These are phyloP conservation scores for Trichoderma harzianum DNA, from an alignment of 2,329 filamentous ascomycete genomes.

Conservation along the genomic window DNA sequence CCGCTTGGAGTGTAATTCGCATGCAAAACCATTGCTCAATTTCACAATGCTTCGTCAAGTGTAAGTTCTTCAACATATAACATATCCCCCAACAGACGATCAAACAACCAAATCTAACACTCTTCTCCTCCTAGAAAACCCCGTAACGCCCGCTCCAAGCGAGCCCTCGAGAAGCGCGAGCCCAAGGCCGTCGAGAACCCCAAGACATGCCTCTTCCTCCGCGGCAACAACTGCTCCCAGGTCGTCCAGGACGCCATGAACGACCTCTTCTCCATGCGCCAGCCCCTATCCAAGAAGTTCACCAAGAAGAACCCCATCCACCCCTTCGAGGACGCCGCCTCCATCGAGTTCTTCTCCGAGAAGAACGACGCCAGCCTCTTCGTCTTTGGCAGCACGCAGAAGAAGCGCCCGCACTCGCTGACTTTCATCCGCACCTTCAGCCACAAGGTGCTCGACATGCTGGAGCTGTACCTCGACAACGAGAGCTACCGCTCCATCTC, in stretches of 20 bases:
- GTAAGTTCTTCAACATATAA: constrained; percentile 31
- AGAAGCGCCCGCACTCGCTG: constrained; percentile 91
- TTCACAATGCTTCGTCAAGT: constrained; percentile 48
- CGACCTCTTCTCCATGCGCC: constrained; percentile 81
- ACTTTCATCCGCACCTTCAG: constrained; percentile 81
- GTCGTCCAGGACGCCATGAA: constrained; percentile 78
- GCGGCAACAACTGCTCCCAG: constrained; percentile 80
- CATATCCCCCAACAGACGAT: background rate
- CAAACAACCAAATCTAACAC: background rate
- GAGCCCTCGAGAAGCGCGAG: constrained; percentile 88
- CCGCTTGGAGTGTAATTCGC: background rate
- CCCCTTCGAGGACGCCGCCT: constrained; percentile 86
- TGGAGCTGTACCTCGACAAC: constrained; percentile 80
- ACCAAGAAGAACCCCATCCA: constrained; percentile 96
- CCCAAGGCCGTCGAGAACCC: constrained; percentile 87
- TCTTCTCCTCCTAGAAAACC: constrained; percentile 46
- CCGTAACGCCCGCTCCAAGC: constrained; percentile 81
- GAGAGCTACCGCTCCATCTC: constrained; percentile 65
- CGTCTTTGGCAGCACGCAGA: constrained; percentile 79
- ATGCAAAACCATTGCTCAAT: constrained; percentile 17
- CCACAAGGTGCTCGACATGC: constrained; percentile 89
- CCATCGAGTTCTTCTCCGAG: constrained; percentile 89
- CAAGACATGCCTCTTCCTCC: constrained; percentile 85
- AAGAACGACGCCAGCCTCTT: constrained; percentile 93
- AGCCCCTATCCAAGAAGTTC: constrained; percentile 83